Evolutionary conservation across 2,329 filamentous ascomycete genomes (phyloP).

Genomic region (Sclerotinia sclerotiorum): DNA sequence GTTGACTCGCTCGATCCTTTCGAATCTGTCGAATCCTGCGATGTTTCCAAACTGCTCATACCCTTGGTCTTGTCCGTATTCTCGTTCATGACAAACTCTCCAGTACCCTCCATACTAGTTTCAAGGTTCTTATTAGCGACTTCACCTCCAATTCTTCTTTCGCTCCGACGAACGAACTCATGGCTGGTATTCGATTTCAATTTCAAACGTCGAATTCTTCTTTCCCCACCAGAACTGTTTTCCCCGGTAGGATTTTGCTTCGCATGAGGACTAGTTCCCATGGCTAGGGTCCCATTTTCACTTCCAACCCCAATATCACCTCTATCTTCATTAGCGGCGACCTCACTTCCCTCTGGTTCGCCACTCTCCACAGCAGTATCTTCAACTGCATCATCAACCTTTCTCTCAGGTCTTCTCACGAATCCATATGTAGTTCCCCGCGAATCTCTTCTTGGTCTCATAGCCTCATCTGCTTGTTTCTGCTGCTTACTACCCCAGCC

Average conservation of each 20-base stretch:
- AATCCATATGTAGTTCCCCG: conserved; percentile 2
- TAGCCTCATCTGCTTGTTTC: background rate
- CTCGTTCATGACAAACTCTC: no score
- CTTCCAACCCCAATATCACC: no score
- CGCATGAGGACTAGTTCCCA: background rate
- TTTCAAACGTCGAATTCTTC: background rate
- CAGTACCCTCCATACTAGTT: background rate
- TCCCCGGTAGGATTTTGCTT: background rate
- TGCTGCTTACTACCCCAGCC: background rate
- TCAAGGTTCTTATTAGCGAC: background rate
- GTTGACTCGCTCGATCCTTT: background rate
- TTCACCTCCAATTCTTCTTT: background rate
- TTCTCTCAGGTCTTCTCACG: background rate
- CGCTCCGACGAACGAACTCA: background rate
- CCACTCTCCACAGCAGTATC: background rate
- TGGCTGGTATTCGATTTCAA: background rate
- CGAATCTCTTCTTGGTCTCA: background rate
- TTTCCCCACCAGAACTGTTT: background rate
- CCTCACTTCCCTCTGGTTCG: background rate
- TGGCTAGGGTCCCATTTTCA: no score
- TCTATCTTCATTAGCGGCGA: no score
- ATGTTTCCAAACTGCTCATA: background rate
- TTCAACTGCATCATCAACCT: no score
- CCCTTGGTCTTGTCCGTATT: background rate
- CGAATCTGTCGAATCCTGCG: background rate